Conservation (phyloP, 2,329 filamentous ascomycete species). For the Beauveria asiatica region DNA sequence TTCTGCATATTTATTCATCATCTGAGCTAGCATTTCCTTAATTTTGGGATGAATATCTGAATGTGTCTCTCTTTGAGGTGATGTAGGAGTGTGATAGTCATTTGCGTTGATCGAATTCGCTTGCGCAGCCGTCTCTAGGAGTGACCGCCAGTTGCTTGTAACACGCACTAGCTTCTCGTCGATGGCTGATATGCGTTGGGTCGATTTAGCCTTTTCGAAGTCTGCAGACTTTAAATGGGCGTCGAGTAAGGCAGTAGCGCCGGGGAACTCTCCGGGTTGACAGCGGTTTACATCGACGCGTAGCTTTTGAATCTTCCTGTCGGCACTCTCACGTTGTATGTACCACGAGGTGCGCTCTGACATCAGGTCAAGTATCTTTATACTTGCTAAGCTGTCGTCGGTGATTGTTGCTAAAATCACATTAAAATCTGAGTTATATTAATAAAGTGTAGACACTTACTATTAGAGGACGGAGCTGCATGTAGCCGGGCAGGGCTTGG, state of each 20-base stretch:
- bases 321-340: not conserved
- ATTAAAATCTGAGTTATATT: not conserved
- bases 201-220: not conserved
- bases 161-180: not conserved
- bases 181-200: not conserved
- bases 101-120: not conserved
- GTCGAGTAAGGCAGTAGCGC: not conserved
- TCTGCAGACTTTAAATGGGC: not conserved
- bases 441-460: not conserved
- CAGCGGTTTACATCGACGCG: not conserved
- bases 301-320: not conserved
- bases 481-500: not conserved
- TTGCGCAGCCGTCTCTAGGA: not conserved
- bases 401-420: not conserved
- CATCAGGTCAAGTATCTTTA: not conserved
- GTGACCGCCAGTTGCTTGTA: not conserved
- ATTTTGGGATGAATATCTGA: not conserved
- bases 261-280: not conserved
- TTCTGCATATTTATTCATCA: not conserved
- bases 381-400: not conserved
- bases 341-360: not conserved
- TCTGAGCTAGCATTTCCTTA: not conserved
- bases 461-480: not conserved
- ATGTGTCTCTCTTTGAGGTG: conserved; percentile 2
- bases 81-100: not conserved